phyloP scores from a whole-genome alignment of 805 yeast genomes.

The Danielia oregonensis region DNA sequence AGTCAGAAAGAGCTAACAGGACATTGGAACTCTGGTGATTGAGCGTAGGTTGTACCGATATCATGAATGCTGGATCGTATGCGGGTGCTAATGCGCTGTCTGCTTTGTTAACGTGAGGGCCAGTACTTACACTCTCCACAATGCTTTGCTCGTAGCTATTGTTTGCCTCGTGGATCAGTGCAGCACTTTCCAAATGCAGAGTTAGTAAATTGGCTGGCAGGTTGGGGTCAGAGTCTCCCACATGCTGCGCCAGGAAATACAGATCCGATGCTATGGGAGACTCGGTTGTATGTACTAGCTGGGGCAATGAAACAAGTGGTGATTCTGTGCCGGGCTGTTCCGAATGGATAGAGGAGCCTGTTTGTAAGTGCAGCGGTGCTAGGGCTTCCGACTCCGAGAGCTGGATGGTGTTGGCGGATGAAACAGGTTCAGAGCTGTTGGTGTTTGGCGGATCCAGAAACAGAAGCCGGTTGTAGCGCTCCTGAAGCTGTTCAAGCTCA shows the following conservation, averaged over 20 bases:
- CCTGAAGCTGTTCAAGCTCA: constrained; percentile 15
- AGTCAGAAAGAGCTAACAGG: constrained; percentile 14
- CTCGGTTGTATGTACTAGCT: background rate
- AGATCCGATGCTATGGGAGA: constrained; percentile 14
- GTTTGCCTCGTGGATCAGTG: background rate
- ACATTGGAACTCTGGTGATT: too few relatives aligned
- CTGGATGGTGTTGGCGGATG: constrained; percentile 5
- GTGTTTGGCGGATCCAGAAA: background rate
- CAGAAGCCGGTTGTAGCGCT: constrained; percentile 12
- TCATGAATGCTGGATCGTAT: constrained; percentile 15
- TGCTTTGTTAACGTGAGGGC: background rate
- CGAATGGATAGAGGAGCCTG: too few relatives aligned
- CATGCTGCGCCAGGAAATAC: constrained; percentile 6
- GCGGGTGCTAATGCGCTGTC: background rate
- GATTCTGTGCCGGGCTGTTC: too few relatives aligned
- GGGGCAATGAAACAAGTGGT: background rate
- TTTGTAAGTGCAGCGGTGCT: too few relatives aligned
- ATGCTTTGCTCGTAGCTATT: background rate
- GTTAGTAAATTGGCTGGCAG: background rate
- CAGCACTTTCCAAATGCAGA: background rate
- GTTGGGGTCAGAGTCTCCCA: constrained; percentile 1
- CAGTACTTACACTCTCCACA: background rate
- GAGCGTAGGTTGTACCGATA: constrained; percentile 10
- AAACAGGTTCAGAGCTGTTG: constrained; percentile 1
- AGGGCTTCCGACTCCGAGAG: background rate